These are phyloP conservation scores for Pyrus hybrid DNA, from an alignment of 331 rosid genomes.

Conservation along the genomic window DNA sequence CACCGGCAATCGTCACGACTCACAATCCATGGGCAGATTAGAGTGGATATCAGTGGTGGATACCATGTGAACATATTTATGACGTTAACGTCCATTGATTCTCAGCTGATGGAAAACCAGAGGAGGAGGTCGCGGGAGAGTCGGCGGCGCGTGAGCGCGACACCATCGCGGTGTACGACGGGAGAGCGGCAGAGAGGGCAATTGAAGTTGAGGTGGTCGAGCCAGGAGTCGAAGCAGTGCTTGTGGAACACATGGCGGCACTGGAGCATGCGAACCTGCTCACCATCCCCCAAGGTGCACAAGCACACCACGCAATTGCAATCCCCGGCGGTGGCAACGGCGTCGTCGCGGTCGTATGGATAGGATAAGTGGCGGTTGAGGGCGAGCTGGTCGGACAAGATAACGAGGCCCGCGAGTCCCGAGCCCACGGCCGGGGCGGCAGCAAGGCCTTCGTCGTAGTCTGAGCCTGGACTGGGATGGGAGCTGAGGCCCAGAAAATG, in stretches of 20 bases:
- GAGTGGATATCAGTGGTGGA: not conserved
- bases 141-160: conserved; percentile 34
- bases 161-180: conserved; percentile 40
- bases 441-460: conserved; percentile 27
- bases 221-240: conserved; percentile 79
- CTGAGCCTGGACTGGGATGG: conserved; percentile 16
- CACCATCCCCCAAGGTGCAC: conserved; percentile 37
- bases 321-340: not conserved
- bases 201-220: conserved; percentile 57
- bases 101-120: conserved; percentile 44
- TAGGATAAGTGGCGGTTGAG: conserved; percentile 39
- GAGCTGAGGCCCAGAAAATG: conserved; percentile 33
- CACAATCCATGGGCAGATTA: not conserved
- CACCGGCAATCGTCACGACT: not conserved
- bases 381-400: conserved; percentile 73
- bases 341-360: not conserved
- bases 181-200: conserved; percentile 86
- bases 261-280: conserved; percentile 57
- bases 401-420: conserved; percentile 52
- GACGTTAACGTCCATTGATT: conserved; percentile 19
- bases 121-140: conserved; percentile 42
- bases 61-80: not conserved
- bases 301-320: conserved; percentile 63
- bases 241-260: conserved; percentile 84
- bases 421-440: conserved; percentile 47